Evolutionary conservation across 345 rosid genomes (phyloP).

Genomic region (Adansonia digitata): DNA sequence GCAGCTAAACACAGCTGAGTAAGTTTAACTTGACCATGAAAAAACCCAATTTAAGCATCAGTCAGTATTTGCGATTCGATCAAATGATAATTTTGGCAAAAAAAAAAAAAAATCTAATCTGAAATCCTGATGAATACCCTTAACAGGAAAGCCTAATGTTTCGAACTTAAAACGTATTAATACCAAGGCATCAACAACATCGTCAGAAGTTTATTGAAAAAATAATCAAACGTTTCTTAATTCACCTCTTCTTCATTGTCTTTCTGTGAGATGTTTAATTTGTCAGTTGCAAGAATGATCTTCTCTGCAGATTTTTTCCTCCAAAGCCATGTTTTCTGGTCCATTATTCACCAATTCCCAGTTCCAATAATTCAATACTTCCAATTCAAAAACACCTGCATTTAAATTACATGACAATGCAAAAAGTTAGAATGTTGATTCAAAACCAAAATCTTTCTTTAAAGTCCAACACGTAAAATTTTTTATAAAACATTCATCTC

Average conservation of each 20-base stretch:
- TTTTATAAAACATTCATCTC: background rate
- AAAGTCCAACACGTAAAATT: background rate
- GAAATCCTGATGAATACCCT: background rate
- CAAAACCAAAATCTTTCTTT: background rate
- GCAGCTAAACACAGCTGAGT: background rate
- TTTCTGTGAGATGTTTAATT: conserved; percentile 27
- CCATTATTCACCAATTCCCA: conserved; percentile 41
- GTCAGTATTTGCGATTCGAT: background rate
- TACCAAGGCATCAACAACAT: too few species aligned
- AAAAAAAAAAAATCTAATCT: background rate
- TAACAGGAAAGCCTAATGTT: too few species aligned
- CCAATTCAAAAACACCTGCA: conserved; percentile 17
- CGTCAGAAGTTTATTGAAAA: background rate
- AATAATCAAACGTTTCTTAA: background rate
- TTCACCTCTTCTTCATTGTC: conserved; percentile 58
- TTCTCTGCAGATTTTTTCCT: conserved; percentile 73
- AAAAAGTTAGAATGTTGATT: background rate
- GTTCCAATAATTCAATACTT: background rate
- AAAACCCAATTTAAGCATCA: background rate
- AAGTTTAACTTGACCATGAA: background rate
- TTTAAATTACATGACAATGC: conserved; percentile 4
- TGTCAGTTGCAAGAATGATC: conserved; percentile 33
- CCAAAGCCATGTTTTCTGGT: conserved; percentile 79
- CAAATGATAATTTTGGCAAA: background rate
- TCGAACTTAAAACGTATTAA: background rate